Conservation (phyloP, 2,329 filamentous ascomycete species). For the Boeremia lycopersici region DNA sequence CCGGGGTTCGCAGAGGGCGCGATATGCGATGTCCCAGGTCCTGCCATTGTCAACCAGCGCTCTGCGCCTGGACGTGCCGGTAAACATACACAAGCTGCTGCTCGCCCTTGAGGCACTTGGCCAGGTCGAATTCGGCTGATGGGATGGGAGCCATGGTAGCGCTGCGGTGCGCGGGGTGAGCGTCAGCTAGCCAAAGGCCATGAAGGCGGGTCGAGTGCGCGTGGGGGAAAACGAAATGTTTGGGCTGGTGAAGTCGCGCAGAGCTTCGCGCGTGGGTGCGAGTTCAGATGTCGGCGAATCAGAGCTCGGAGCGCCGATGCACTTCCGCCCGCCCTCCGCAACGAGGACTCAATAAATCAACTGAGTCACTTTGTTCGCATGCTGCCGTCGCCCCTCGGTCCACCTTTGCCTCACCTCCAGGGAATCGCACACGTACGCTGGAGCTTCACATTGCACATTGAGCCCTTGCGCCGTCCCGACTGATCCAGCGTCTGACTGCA, state of each 20-base stretch:
- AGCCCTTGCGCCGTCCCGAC: not conserved
- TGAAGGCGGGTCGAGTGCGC: conserved; percentile 26
- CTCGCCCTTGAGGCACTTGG: conserved; percentile 82
- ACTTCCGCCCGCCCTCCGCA: conserved; percentile 12
- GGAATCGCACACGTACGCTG: not conserved
- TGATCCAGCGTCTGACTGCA: not conserved
- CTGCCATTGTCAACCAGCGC: conserved; percentile 55
- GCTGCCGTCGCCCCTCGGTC: not conserved
- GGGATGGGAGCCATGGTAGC: conserved; percentile 45
- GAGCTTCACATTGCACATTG: not conserved
- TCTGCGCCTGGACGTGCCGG: not conserved
- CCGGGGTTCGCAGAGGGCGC: conserved; percentile 60
- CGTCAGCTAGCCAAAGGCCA: conserved; percentile 42
- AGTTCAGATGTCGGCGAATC: conserved; percentile 13
- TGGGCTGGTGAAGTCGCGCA: conserved; percentile 24
- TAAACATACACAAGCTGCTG: conserved; percentile 75
- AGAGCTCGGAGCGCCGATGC: conserved; percentile 1
- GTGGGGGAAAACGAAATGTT: conserved; percentile 28
- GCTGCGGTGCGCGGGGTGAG: conserved; percentile 41
- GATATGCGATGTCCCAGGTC: conserved; percentile 63
- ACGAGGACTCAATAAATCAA: conserved; percentile 11
- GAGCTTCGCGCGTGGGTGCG: conserved; percentile 26
- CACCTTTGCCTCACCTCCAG: not conserved
- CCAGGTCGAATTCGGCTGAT: conserved; percentile 70
- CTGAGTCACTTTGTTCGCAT: conserved; percentile 10